These are phyloP conservation scores for Tulasnella sp. DNA, from an alignment of 768 basidiomycete species.

Conservation along the genomic window DNA sequence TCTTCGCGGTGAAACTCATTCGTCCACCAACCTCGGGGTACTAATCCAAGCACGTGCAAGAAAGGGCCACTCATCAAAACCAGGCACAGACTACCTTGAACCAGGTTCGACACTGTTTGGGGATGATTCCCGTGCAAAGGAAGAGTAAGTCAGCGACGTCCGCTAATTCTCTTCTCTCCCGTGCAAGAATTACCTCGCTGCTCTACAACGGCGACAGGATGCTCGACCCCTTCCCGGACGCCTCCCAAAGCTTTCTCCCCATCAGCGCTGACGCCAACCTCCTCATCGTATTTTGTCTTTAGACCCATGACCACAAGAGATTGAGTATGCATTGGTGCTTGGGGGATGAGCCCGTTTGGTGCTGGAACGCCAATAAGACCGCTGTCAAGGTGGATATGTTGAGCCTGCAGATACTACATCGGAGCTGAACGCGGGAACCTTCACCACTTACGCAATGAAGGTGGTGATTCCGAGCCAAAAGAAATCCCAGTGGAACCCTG, in stretches of 20 bases:
- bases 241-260: slow-evolving; percentile 18
- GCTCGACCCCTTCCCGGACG: slow-evolving; percentile 32
- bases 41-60: slow-evolving; percentile 65
- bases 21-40: slow-evolving; percentile 58
- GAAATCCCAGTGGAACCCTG: slow-evolving; percentile 77
- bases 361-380: slow-evolving; percentile 81
- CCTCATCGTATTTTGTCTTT: slow-evolving; percentile 32
- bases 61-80: slow-evolving; percentile 77
- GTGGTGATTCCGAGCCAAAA: slow-evolving; percentile 87
- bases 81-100: slow-evolving; percentile 70
- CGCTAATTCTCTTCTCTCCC: neutral
- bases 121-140: neutral
- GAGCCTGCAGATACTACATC: neutral
- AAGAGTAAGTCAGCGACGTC: neutral
- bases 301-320: slow-evolving; percentile 65
- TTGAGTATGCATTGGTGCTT: slow-evolving; percentile 80
- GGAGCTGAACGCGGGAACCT: neutral
- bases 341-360: slow-evolving; percentile 54
- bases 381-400: neutral
- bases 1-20: no score
- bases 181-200: slow-evolving; percentile 44
- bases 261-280: slow-evolving; percentile 31
- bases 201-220: slow-evolving; percentile 73
- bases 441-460: slow-evolving; percentile 51
- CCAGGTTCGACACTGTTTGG: slow-evolving; percentile 63